Base-by-base conservation (phyloP, 306 rosid genomes). In the Trifolium dubium region DNA sequence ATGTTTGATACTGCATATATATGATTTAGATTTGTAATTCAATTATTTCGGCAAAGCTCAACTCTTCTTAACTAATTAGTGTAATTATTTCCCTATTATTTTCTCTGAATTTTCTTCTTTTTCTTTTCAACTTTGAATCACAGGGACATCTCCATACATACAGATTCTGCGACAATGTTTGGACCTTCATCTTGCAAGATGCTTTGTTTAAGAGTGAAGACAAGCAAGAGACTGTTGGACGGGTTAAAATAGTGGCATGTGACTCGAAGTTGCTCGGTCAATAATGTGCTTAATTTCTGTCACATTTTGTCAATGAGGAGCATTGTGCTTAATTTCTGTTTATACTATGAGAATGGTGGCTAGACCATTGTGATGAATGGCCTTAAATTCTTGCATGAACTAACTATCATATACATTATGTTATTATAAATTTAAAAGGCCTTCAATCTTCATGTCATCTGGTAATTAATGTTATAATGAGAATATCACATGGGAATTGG, bases 141-240 rank as follows among this genome's bases (percentile, higher is more conserved):
- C 92, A 91, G 97, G 98, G 98, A 66, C 98, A 94, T 87, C 85
- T 94, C 69, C 98, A 94, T 84, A 94, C 98, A 29, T 94, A 94
- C 77, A 86, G 98, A 77, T 94, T 94, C 82, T 91, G 97, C 71
- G 90, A 94, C 88, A 94, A 94, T 66, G 97, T 91, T 56, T 89
- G 98, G 98, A 94, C 98, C 73, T 94, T 94, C 83, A 94, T 94
- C 77, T 84, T 94, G 67, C 96, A 91, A 73, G 49, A 85, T 77
- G 97, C 97, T 10, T 0, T 3, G 69, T 86, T 91, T 17, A 91
- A 94, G 88, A 84, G 68, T 29, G 98, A 91, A 56, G 97, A 94
- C 13, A 14, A 37, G 73, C 79, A 23, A 72, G 98, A 94, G 88
- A 64, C 0, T 5, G 96, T 94, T 4, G 89, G 73, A 28, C 82